Evolutionary conservation across 2,329 filamentous ascomycete species (phyloP).

Genomic region (Beauveria pseudobassiana): DNA sequence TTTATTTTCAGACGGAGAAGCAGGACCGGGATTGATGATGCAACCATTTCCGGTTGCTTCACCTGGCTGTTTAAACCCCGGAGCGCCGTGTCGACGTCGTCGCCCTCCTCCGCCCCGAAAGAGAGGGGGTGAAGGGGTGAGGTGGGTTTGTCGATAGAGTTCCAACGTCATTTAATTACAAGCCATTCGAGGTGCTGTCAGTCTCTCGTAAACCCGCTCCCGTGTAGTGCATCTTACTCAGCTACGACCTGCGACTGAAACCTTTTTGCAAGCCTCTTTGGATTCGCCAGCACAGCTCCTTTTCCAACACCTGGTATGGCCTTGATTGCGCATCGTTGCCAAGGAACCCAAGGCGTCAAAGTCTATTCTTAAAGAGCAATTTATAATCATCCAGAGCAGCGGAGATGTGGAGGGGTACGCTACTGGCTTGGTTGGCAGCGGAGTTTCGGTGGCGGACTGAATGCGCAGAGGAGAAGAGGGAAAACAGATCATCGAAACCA

Average conservation of each 20-base stretch:
- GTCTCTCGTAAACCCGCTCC: neutral
- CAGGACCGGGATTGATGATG: neutral
- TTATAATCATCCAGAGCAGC: too few relatives aligned
- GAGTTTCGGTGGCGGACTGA: neutral
- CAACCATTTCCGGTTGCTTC: neutral
- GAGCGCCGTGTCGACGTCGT: neutral
- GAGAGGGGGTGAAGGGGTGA: neutral
- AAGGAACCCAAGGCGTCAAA: too few relatives aligned
- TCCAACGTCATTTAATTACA: conserved; percentile 1
- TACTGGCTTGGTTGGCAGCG: too few relatives aligned
- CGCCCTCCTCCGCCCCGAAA: neutral
- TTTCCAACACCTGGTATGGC: too few relatives aligned
- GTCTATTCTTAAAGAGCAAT: too few relatives aligned
- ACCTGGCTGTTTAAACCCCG: neutral
- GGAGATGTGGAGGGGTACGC: too few relatives aligned
- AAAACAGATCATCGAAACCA: too few relatives aligned
- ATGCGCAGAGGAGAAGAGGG: neutral
- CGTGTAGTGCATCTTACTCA: neutral
- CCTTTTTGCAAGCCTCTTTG: neutral
- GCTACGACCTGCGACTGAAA: neutral
- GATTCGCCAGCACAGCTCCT: neutral
- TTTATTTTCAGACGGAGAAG: neutral
- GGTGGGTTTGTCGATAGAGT: neutral
- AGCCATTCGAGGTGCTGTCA: neutral
- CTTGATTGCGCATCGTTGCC: too few relatives aligned